Evolutionary conservation across 2,329 filamentous ascomycete species (phyloP), one percentile per base, ranked within the genome.

Genomic region (Neophaeococcomyces mojaviensis): DNA sequence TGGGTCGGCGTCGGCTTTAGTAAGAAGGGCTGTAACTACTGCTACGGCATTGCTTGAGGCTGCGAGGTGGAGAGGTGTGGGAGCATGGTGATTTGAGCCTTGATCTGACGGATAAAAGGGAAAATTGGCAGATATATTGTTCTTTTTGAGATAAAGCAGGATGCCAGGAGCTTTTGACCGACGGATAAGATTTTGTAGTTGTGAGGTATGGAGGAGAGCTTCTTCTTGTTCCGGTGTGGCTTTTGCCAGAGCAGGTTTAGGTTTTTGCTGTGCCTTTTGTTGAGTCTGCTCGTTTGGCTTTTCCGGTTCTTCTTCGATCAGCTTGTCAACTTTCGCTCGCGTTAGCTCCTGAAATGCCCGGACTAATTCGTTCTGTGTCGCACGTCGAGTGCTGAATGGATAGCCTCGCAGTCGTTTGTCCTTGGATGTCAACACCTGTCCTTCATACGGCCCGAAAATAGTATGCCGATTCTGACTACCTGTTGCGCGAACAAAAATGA

Each of bases 361-460:
- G 84, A 97, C 92, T 0, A 98, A 79, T 64, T 98, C 92, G 39
- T 84, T 86, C 60, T 97, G 89, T 0, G 92, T 98, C 1, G 92
- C 88, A 47, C 92, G 76, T 10, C 88, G 78, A 7, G 92, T 98
- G 63, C 78, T 95, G 64, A 98, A 98, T 0, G 92, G 92, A 52
- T 98, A 96, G 0, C 86, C 84, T 46, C 92, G 77, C 58, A 95
- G 74, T 30, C 92, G 76, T 1, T 81, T 71, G 59, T 98, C 92
- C 50, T 88, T 87, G 9, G 81, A 77, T 48, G 75, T 80, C 44
- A 98, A 66, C 1, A 95, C 81, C 60, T 96, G 88, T 1, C 80
- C 86, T 2, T 97, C 89, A 58, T 97, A 94, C 0, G 88, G 86
- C 0, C 89, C 88, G 58, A 94, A 97, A 0, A 98, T 68, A 0